Percentiles rank a stretch among this genome's conserved stretches.
These are phyloP conservation scores for Phytopythium ostracodes DNA, from an alignment of 352 stramenopile species.

Conservation along the genomic window DNA sequence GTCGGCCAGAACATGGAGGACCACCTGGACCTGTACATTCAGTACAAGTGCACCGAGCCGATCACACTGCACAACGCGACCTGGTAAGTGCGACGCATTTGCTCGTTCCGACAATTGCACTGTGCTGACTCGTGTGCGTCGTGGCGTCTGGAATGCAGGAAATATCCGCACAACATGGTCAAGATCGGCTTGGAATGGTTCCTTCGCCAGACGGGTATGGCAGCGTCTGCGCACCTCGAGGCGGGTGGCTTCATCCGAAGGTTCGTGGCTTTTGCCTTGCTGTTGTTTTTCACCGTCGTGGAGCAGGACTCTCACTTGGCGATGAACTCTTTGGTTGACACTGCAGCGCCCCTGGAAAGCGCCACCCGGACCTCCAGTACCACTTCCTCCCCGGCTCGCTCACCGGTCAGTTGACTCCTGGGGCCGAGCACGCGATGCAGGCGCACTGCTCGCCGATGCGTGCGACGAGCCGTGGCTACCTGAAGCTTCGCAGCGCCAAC, in stretches of 20 bases:
- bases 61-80: conserved; percentile 90
- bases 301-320: background rate
- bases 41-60: conserved; percentile 86
- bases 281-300: background rate
- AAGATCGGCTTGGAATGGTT: conserved; percentile 86
- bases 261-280: conserved; percentile 11
- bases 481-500: conserved; percentile 77
- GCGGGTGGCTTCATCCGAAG: conserved; percentile 86
- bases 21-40: conserved; percentile 86
- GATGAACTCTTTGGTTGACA: conserved; percentile 3
- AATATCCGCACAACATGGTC: conserved; percentile 87
- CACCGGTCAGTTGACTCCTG: conserved; percentile 59
- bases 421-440: conserved; percentile 71
- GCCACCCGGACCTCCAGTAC: conserved; percentile 86
- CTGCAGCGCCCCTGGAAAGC: conserved; percentile 59
- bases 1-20: conserved; percentile 89
- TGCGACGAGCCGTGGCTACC: conserved; percentile 74
- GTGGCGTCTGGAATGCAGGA: conserved; percentile 19
- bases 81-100: conserved; percentile 26
- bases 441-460: conserved; percentile 88
- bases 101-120: background rate
- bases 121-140: background rate
- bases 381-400: conserved; percentile 88
- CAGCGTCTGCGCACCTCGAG: conserved; percentile 77
- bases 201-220: conserved; percentile 59